Evolutionary conservation across 2,329 filamentous ascomycete genomes (phyloP).

Genomic region (Pseudogymnoascus sp.): DNA sequence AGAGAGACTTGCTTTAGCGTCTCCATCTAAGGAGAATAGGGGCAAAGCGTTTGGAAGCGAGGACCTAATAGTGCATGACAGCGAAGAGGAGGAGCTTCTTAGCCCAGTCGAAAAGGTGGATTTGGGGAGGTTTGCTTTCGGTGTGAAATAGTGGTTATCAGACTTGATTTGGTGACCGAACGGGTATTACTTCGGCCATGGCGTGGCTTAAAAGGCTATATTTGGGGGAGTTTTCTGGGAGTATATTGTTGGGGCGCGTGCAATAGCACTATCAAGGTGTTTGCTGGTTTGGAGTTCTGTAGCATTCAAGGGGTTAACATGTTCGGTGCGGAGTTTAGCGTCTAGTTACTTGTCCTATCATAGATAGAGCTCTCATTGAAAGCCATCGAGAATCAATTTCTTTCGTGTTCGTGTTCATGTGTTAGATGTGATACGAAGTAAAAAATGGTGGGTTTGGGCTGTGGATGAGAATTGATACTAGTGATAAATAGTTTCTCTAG

Average conservation of each 20-base stretch:
- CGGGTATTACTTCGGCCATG: not conserved
- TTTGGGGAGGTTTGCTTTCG: not conserved
- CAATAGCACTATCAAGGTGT: not conserved
- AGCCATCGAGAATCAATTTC: not conserved
- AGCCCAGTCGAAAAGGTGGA: conserved; percentile 15
- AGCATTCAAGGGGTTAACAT: not conserved
- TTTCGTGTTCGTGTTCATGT: not conserved
- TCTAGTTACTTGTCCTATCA: not conserved
- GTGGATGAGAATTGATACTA: not conserved
- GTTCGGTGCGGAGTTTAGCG: not conserved
- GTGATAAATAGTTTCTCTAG: not conserved
- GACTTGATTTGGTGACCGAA: too few species aligned
- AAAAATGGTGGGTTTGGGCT: not conserved
- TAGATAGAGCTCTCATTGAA: not conserved
- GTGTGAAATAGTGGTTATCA: not conserved
- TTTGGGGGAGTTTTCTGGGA: not conserved
- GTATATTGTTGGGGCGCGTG: not conserved
- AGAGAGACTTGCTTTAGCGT: conserved; percentile 18
- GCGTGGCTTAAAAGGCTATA: not conserved
- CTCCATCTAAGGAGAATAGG: conserved; percentile 15
- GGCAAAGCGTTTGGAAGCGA: conserved; percentile 35
- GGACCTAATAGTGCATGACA: conserved; percentile 42
- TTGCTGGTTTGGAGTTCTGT: not conserved
- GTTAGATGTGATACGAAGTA: not conserved
- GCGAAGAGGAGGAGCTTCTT: conserved; percentile 32